phyloP scores from a whole-genome alignment of 1,284 basidiomycete species.

The Afroboletus lepidellus region DNA sequence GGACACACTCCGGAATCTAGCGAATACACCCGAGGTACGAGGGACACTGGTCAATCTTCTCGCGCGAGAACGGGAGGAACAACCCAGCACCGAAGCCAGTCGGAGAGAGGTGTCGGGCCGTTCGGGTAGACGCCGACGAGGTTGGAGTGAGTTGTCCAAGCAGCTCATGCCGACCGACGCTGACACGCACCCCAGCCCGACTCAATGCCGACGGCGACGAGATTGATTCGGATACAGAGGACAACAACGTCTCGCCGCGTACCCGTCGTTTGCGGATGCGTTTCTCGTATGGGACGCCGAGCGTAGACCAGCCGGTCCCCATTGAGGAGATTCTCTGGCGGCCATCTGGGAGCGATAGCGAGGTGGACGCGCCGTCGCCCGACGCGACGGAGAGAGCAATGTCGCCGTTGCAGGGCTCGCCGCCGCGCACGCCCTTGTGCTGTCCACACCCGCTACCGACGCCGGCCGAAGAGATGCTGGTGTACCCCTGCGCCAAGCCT shows the following conservation, averaged over 20 bases:
- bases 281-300: conserved; percentile 20
- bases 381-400: conserved; percentile 24
- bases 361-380: conserved; percentile 22
- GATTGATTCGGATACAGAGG: conserved; percentile 48
- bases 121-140: conserved; percentile 40
- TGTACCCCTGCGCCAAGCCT: conserved; percentile 18
- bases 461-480: conserved; percentile 47
- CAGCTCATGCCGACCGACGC: conserved; percentile 2
- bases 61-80: conserved; percentile 20
- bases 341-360: conserved; percentile 31
- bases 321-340: conserved; percentile 33
- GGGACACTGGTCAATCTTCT: conserved; percentile 25
- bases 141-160: conserved; percentile 46
- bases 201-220: conserved; percentile 58
- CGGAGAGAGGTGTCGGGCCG: conserved; percentile 12
- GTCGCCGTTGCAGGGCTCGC: conserved; percentile 16
- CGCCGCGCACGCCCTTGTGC: conserved; percentile 16
- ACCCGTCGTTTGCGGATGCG: conserved; percentile 32
- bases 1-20: conserved; percentile 23
- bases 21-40: conserved; percentile 27
- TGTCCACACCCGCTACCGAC: conserved; percentile 49
- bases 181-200: conserved; percentile 39
- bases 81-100: conserved; percentile 5
- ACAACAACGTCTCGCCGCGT: conserved; percentile 20
- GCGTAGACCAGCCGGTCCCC: conserved; percentile 20